Evolutionary conservation across 139 green algal species (phyloP).

Genomic region (Volvox reticuliferus): DNA sequence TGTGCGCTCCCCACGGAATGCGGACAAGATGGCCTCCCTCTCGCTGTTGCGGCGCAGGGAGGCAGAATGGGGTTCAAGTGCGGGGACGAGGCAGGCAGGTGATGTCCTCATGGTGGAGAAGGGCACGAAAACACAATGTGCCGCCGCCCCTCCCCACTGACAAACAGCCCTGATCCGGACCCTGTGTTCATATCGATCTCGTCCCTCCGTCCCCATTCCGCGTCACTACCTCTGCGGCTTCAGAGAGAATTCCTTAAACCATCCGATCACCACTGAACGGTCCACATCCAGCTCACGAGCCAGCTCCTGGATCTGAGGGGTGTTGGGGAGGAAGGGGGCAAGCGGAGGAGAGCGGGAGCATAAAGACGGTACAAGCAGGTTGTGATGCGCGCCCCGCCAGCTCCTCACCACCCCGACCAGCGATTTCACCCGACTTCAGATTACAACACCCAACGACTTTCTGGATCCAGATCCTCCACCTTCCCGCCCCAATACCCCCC

Average conservation of each 20-base stretch:
- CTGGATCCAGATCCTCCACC: background rate
- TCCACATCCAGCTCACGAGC: slow-evolving; percentile 49
- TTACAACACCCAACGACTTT: too few relatives aligned
- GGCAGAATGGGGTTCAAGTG: background rate
- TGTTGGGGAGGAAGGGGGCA: background rate
- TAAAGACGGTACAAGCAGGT: background rate
- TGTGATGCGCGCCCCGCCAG: too few relatives aligned
- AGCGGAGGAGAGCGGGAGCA: background rate
- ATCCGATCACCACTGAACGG: slow-evolving; percentile 41
- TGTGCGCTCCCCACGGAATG: background rate
- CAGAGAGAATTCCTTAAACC: slow-evolving; percentile 53
- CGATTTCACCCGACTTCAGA: too few relatives aligned
- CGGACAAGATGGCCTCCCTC: slow-evolving; percentile 21
- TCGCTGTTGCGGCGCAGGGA: background rate
- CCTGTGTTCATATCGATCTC: too few relatives aligned
- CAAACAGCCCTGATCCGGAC: too few relatives aligned
- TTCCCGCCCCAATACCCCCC: background rate
- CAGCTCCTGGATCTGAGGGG: slow-evolving; percentile 46
- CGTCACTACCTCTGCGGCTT: slow-evolving; percentile 26
- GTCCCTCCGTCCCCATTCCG: too few relatives aligned
- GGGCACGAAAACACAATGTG: too few relatives aligned
- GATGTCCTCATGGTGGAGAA: too few relatives aligned
- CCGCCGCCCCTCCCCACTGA: too few relatives aligned
- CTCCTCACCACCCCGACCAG: too few relatives aligned
- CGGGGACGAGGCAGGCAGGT: too few relatives aligned